Percentiles rank a stretch among this genome's conserved stretches.
These are phyloP conservation scores for Schwanniomyces vanrijiae DNA, from an alignment of 805 yeast species.

Conservation along the genomic window DNA sequence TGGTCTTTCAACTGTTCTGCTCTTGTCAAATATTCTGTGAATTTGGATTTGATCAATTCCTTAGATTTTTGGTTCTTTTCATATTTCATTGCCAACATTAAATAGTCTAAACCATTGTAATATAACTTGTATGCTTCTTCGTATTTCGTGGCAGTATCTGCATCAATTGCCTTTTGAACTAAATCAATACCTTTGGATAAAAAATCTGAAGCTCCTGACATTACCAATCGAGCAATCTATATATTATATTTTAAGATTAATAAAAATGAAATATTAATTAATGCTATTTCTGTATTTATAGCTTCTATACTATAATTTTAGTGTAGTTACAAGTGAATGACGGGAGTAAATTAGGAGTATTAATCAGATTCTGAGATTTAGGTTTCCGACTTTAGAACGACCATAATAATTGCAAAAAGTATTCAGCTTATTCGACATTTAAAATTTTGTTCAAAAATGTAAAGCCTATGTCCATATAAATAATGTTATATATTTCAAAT, in stretches of 20 bases:
- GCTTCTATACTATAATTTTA: not conserved
- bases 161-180: slow-evolving; percentile 92
- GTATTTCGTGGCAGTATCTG: slow-evolving; percentile 84
- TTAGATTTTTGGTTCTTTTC: slow-evolving; percentile 90
- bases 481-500: too few species aligned
- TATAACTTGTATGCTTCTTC: slow-evolving; percentile 94
- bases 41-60: slow-evolving; percentile 82
- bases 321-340: not conserved
- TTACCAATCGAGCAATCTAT: slow-evolving; percentile 1
- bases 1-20: slow-evolving; percentile 94
- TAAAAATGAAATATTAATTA: not conserved
- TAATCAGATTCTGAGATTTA: not conserved
- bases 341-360: not conserved
- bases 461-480: too few species aligned
- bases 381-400: not conserved
- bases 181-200: slow-evolving; percentile 92
- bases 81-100: slow-evolving; percentile 90
- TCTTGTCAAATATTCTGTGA: slow-evolving; percentile 85
- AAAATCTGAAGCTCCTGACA: slow-evolving; percentile 57
- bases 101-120: slow-evolving; percentile 89
- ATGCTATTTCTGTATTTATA: not conserved
- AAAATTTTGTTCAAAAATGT: too few species aligned
- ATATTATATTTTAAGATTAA: not conserved
- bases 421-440: not conserved
- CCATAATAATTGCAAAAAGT: not conserved